Percentiles rank a stretch among this genome's conserved stretches.
phyloP scores from a whole-genome alignment of 345 rosid genomes.

The Sonneratia caseolaris region DNA sequence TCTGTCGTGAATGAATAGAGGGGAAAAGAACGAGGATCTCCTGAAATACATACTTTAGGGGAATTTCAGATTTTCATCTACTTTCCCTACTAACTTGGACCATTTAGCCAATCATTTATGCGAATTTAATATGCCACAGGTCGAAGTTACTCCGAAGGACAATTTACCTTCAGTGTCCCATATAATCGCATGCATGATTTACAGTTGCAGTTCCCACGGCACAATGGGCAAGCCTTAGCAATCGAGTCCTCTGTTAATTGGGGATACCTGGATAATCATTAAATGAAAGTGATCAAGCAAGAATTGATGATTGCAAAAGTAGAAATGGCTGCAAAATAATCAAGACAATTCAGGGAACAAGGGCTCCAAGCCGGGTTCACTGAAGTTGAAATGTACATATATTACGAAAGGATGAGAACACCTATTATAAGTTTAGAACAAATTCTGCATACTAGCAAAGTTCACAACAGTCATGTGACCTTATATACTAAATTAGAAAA shows the following conservation, averaged over 20 bases:
- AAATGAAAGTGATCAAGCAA: background rate
- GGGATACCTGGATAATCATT: slow-evolving; percentile 19
- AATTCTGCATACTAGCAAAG: background rate
- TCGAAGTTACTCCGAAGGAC: background rate
- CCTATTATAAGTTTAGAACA: background rate
- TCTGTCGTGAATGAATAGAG: background rate
- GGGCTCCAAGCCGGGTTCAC: background rate
- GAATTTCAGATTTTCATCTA: background rate
- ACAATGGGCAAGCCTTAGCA: slow-evolving; percentile 24
- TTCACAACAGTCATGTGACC: background rate
- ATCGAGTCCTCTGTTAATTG: slow-evolving; percentile 17
- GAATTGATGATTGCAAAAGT: background rate
- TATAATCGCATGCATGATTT: slow-evolving; percentile 22
- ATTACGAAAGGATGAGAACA: background rate
- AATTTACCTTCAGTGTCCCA: slow-evolving; percentile 18
- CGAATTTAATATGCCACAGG: too few species aligned
- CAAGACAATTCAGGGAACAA: background rate
- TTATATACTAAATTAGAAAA: too few species aligned
- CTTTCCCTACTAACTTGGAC: too few species aligned
- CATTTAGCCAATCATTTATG: background rate
- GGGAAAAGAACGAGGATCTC: background rate
- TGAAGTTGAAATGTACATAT: background rate
- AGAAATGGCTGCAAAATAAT: background rate
- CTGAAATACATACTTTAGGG: background rate
- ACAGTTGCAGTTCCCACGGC: slow-evolving; percentile 29